These are phyloP conservation scores for Phialocephala subalpina DNA, from an alignment of 2,329 filamentous ascomycete genomes.

Conservation along the genomic window DNA sequence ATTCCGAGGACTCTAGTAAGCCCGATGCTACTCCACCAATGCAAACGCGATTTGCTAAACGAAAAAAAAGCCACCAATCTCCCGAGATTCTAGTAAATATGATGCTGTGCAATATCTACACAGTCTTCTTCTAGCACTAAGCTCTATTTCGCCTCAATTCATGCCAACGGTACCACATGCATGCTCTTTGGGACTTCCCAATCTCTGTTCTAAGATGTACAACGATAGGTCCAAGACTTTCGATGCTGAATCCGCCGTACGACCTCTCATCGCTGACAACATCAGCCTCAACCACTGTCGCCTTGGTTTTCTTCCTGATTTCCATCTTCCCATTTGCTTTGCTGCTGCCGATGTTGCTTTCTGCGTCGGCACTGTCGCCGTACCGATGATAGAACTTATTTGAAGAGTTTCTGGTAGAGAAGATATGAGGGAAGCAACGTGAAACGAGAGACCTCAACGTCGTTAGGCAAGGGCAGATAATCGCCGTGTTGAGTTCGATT, in stretches of 20 bases:
- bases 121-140: not conserved
- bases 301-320: not conserved
- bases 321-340: not conserved
- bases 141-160: not conserved
- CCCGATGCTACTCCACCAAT: not conserved
- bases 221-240: not conserved
- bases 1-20: not conserved
- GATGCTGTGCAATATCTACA: not conserved
- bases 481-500: conserved; percentile 58
- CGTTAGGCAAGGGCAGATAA: conserved; percentile 57
- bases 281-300: not conserved
- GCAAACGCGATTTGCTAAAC: not conserved
- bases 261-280: not conserved
- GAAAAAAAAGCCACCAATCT: not conserved
- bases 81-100: not conserved
- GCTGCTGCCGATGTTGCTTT: not conserved
- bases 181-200: not conserved
- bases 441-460: conserved; percentile 56
- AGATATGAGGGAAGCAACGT: conserved; percentile 34
- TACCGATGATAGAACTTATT: not conserved
- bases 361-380: not conserved
- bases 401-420: not conserved
- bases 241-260: not conserved
- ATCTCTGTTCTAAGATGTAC: not conserved
- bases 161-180: not conserved